Conservation (phyloP, 1,284 basidiomycete genomes). For the Ustilago shanxiensis region DNA sequence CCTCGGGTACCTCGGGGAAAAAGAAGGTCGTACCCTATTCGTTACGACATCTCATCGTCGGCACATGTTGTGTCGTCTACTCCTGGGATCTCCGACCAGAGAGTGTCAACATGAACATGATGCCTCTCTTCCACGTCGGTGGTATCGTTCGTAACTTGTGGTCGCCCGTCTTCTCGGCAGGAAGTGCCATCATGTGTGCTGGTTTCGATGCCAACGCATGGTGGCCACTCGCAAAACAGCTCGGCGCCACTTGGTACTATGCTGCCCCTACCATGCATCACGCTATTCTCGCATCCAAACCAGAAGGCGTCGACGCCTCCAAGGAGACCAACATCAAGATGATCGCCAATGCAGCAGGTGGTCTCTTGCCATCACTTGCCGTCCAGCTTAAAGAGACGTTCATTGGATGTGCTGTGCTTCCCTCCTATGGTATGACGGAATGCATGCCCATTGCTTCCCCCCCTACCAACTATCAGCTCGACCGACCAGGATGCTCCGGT, state of each 20-base stretch:
- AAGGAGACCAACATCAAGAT: conserved; percentile 66
- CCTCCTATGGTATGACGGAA: conserved; percentile 70
- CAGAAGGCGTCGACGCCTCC: conserved; percentile 60
- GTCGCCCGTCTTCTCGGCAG: conserved; percentile 68
- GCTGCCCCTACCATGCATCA: conserved; percentile 70
- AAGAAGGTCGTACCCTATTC: conserved; percentile 70
- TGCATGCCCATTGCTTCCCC: conserved; percentile 70
- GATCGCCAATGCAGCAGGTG: conserved; percentile 70
- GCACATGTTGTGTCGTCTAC: conserved; percentile 67
- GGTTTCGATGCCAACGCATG: conserved; percentile 69
- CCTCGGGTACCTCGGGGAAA: conserved; percentile 69
- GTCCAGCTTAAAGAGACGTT: conserved; percentile 69
- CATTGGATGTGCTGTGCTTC: conserved; percentile 64
- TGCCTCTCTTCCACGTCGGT: conserved; percentile 70
- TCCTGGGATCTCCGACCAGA: conserved; percentile 67
- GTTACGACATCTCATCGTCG: conserved; percentile 68
- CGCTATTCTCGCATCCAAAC: conserved; percentile 67
- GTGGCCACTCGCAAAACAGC: conserved; percentile 67
- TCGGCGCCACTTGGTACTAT: conserved; percentile 70
- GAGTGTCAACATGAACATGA: conserved; percentile 70
- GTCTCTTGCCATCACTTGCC: conserved; percentile 68
- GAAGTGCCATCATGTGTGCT: conserved; percentile 69
- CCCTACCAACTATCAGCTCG: conserved; percentile 68
- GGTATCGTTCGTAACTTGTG: conserved; percentile 69
- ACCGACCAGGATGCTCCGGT: conserved; percentile 69